These are phyloP conservation scores for Thermomucor indicae-seudaticae DNA, from an alignment of 371 early-diverging fungal species.

Conservation along the genomic window DNA sequence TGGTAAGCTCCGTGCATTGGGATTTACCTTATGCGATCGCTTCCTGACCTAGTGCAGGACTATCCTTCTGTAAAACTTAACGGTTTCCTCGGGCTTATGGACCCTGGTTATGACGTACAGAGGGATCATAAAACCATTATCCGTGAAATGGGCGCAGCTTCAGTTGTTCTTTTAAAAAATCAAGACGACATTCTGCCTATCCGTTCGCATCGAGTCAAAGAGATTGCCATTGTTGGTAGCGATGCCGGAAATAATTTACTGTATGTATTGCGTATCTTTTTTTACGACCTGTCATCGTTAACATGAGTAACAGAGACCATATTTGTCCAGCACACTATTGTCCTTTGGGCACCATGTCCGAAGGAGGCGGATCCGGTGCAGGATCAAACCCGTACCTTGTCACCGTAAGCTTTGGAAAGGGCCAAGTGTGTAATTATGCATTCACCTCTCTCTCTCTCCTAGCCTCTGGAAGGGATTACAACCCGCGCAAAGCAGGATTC, in stretches of 20 bases:
- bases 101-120: slow-evolving; percentile 1
- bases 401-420: slow-evolving; percentile 21
- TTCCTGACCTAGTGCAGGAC: not conserved
- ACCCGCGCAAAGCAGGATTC: slow-evolving; percentile 25
- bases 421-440: not conserved
- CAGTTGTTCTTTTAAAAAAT: slow-evolving; percentile 47
- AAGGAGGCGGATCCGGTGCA: slow-evolving; percentile 65
- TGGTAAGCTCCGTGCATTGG: not conserved
- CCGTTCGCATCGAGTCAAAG: slow-evolving; percentile 9
- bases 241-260: slow-evolving; percentile 31
- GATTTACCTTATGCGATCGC: not conserved
- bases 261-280: slow-evolving; percentile 9
- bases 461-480: slow-evolving; percentile 36
- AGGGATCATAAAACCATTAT: slow-evolving; percentile 28
- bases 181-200: slow-evolving; percentile 36
- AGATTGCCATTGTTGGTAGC: slow-evolving; percentile 47
- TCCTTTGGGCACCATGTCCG: slow-evolving; percentile 46
- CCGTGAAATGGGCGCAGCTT: slow-evolving; percentile 47
- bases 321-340: slow-evolving; percentile 18
- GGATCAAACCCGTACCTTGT: slow-evolving; percentile 56
- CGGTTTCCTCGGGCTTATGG: not conserved
- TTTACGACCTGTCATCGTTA: not conserved
- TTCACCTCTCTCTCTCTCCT: not conserved
- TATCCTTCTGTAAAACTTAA: not conserved
- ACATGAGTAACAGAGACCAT: not conserved